Evolutionary conservation across 768 basidiomycete species (phyloP).

Genomic region (Boletus reticulatus): DNA sequence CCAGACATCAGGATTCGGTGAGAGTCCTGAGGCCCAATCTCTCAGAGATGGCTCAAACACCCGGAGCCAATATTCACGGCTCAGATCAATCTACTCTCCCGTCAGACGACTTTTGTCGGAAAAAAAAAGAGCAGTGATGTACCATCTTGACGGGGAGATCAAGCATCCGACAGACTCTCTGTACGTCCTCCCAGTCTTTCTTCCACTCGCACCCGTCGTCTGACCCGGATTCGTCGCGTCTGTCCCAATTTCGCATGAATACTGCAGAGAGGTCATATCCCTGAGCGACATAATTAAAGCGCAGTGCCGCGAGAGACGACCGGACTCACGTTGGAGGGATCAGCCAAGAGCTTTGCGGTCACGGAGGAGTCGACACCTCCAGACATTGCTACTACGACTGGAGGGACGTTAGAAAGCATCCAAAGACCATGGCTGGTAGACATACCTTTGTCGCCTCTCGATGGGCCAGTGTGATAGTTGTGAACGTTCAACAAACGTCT

Average conservation of each 20-base stretch:
- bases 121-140: not conserved
- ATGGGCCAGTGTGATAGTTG: conserved; percentile 19
- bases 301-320: not conserved
- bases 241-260: conserved; percentile 97
- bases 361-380: conserved; percentile 96
- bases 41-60: conserved; percentile 87
- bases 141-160: conserved; percentile 79
- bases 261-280: conserved; percentile 83
- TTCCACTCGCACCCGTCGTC: conserved; percentile 95
- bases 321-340: conserved; percentile 45
- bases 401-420: not conserved
- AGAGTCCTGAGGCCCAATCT: conserved; percentile 74
- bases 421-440: not conserved
- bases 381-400: conserved; percentile 91
- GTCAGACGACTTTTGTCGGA: conserved; percentile 3
- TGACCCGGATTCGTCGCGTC: conserved; percentile 73
- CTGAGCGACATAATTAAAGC: conserved; percentile 33
- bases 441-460: conserved; percentile 30
- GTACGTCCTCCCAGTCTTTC: conserved; percentile 91
- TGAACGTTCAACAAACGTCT: not conserved
- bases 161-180: conserved; percentile 67
- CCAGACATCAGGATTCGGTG: conserved; percentile 92
- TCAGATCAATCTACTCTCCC: conserved; percentile 70
- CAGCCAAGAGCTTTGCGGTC: conserved; percentile 69
- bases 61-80: conserved; percentile 83